A percentile compares a stretch with the other conserved stretches of the same genome.
phyloP scores from a whole-genome alignment of 345 rosid genomes.

The Gossypium raimondii region DNA sequence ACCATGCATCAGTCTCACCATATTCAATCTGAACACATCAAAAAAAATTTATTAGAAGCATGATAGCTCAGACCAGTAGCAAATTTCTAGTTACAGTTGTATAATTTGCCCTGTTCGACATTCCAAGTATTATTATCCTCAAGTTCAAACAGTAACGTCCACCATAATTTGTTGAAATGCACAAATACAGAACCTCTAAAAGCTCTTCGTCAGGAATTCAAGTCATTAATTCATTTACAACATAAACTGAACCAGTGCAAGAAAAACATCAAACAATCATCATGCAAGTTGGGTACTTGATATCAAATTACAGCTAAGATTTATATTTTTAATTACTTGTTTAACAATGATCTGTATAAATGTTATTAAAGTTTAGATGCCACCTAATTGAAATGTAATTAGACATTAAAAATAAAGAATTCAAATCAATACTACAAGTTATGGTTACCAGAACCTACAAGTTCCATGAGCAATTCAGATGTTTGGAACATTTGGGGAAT shows the following conservation, averaged over 20 bases:
- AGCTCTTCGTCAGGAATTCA: neutral
- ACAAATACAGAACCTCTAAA: neutral
- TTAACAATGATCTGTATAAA: neutral
- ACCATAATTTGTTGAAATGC: neutral
- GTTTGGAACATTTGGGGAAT: conserved; percentile 77
- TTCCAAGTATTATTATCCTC: neutral
- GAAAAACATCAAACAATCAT: neutral
- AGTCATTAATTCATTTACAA: conserved; percentile 1
- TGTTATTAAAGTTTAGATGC: neutral
- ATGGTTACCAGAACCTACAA: conserved; percentile 55
- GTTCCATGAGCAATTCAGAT: conserved; percentile 69
- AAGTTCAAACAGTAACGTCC: neutral
- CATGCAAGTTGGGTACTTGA: neutral
- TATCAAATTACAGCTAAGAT: neutral
- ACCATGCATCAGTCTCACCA: conserved; percentile 98
- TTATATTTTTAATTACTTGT: neutral
- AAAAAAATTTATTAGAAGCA: conserved; percentile 24
- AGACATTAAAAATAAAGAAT: neutral
- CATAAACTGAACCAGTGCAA: neutral
- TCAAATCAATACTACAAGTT: neutral
- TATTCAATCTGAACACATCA: conserved; percentile 67
- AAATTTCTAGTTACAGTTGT: neutral
- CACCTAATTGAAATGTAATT: neutral
- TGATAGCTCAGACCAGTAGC: neutral
- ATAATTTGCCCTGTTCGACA: conserved; percentile 7